Base-by-base conservation (phyloP, 2,329 filamentous ascomycete genomes). In the Aspergillus pseudoterreus region DNA sequence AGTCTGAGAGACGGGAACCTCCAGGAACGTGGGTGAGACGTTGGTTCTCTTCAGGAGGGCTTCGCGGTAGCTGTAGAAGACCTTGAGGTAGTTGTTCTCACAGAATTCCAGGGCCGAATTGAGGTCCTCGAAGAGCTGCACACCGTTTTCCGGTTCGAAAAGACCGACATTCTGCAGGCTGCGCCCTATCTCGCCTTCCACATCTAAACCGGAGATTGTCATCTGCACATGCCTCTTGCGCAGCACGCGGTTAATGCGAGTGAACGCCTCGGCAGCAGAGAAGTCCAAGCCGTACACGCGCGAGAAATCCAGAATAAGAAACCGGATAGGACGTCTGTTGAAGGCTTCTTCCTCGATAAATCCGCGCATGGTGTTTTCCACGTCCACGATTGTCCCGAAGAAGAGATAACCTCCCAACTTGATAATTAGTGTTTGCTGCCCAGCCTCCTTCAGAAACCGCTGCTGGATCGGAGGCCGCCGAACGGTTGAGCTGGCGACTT, bases 341-440 rank as follows among this genome's bases (percentile, higher is more conserved):
- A 96, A 97, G 2, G 85, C 82, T 55, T 92, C 85, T 27, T 95
- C 90, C 24, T 92, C 86, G 43, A 97, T 85, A 30, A 97, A 75
- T 4, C 80, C 83, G 19, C 92, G 83, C 55, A 97, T 92, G 57
- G 87, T 87, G 56, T 90, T 88, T 70, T 99, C 94, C 0, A 99
- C 92, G 44, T 90, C 90, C 48, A 96, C 92, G 58, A 99, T 96
- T 2, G 92, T 97, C 14, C 94, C 94, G 61, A 99, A 99, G 77
- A 99, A 99, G n/a, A 99, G 82, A 65, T 92, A 97, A 0, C 94
- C 92, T 0, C 88, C 87, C 14, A 99, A 80, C 70, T 97, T 97
- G 63, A 95, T 87, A 45, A 97, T 85, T 52, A 89, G 87, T 32
- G 95, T 94, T 67, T 99, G 94, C 30, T 83, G 82, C 3, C 92